Percentiles rank a stretch among this genome's conserved stretches.
phyloP scores from a whole-genome alignment of 2,329 filamentous ascomycete genomes.

The Furcasterigmium sp. region DNA sequence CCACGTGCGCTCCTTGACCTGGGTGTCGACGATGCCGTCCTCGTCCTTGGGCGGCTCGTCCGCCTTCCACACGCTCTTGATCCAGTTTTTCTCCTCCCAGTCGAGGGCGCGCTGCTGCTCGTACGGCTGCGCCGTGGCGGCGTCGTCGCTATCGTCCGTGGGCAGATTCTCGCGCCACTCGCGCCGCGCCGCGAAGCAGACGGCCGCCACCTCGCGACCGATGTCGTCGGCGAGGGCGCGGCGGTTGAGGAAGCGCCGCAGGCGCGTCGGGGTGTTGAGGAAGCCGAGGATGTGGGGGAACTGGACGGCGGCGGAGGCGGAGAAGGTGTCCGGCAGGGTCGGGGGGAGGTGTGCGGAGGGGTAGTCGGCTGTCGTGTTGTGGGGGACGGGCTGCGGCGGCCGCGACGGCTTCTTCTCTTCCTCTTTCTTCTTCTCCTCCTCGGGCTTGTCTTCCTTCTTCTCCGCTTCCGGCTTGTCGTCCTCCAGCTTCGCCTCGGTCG shows the following conservation, averaged over 20 bases:
- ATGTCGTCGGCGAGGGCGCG: conserved; percentile 81
- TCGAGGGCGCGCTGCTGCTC: conserved; percentile 63
- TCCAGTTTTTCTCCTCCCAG: conserved; percentile 76
- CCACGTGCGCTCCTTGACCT: conserved; percentile 67
- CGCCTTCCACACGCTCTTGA: conserved; percentile 67
- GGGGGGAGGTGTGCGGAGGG: conserved; percentile 56
- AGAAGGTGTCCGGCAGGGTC: conserved; percentile 64
- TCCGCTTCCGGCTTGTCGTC: conserved; percentile 13
- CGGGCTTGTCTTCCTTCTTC: conserved; percentile 32
- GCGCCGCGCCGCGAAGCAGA: conserved; percentile 61
- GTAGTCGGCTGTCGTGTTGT: conserved; percentile 72
- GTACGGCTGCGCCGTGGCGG: conserved; percentile 19
- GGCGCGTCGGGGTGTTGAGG: conserved; percentile 77
- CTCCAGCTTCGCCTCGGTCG: conserved; percentile 1
- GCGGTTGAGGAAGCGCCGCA: conserved; percentile 83
- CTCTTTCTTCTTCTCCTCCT: conserved; percentile 34
- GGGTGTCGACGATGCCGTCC: conserved; percentile 31
- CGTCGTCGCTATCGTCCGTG: conserved; percentile 15
- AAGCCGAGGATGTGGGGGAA: conserved; percentile 93
- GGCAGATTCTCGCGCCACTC: conserved; percentile 36
- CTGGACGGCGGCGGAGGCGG: conserved; percentile 65
- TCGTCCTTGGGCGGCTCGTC: conserved; percentile 31
- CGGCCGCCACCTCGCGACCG: conserved; percentile 80
- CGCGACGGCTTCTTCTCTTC: conserved; percentile 50
- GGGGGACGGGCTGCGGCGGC: conserved; percentile 62